Evolutionary conservation across 1,139 yeast genomes (phyloP).

Genomic region (Geotrichum aggregatum): DNA sequence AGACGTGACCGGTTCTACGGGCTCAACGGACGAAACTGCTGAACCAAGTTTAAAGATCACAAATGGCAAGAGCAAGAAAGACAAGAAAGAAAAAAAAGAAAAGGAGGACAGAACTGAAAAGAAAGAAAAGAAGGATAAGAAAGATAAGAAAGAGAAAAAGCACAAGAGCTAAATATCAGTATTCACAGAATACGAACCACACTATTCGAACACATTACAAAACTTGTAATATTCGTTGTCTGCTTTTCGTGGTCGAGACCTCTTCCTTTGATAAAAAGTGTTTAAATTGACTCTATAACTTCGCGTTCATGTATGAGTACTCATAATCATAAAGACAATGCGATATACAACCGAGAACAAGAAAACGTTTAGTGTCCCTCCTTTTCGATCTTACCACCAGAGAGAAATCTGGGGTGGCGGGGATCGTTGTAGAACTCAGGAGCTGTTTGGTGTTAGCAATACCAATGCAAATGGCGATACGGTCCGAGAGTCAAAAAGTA

Average conservation of each 20-base stretch:
- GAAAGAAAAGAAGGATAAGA: slow-evolving; percentile 1
- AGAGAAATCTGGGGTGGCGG: slow-evolving; percentile 66
- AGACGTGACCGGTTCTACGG: not conserved
- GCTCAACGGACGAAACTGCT: slow-evolving; percentile 18
- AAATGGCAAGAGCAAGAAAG: slow-evolving; percentile 12
- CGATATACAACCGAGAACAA: too few species aligned
- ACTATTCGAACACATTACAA: not conserved
- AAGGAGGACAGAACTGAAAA: slow-evolving; percentile 8
- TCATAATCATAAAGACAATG: too few species aligned
- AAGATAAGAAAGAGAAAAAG: slow-evolving; percentile 7
- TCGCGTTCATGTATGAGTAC: not conserved
- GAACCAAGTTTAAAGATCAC: slow-evolving; percentile 16
- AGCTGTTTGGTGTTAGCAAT: slow-evolving; percentile 24
- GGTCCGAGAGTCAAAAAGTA: not conserved
- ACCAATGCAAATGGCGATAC: not conserved
- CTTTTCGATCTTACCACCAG: slow-evolving; percentile 48
- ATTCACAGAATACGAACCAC: not conserved
- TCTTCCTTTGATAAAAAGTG: not conserved
- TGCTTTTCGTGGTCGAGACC: too few species aligned
- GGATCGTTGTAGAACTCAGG: slow-evolving; percentile 71
- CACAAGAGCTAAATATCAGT: not conserved
- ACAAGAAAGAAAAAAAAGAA: slow-evolving; percentile 12
- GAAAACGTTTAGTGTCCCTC: slow-evolving; percentile 39
- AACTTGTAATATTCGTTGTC: too few species aligned
- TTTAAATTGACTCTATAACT: not conserved